These are phyloP conservation scores for Dendrobium chrysotoxum DNA, from an alignment of 106 monocot species.

Conservation along the genomic window DNA sequence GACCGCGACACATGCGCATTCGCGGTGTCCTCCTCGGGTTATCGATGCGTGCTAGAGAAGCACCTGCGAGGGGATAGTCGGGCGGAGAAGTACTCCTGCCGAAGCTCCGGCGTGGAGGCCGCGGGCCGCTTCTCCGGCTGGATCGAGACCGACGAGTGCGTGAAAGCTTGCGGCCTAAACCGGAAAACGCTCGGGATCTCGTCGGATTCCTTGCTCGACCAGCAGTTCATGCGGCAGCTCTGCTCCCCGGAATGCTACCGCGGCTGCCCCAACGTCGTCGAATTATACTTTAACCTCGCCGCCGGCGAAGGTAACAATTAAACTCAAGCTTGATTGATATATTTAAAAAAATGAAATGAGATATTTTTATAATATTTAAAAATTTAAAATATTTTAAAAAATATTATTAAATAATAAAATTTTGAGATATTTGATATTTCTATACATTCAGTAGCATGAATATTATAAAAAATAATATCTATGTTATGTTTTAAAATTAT, in stretches of 20 bases:
- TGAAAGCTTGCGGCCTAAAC: conserved; percentile 22
- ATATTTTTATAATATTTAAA: background rate
- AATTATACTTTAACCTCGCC: conserved; percentile 29
- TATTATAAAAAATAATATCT: too few species aligned
- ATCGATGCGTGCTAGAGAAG: conserved; percentile 47
- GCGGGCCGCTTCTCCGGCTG: background rate
- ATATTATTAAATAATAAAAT: too few species aligned
- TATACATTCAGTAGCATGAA: too few species aligned
- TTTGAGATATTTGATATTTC: too few species aligned
- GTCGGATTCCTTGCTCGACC: conserved; percentile 18
- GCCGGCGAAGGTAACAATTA: conserved; percentile 14
- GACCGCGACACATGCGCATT: conserved; percentile 24
- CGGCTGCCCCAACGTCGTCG: conserved; percentile 22
- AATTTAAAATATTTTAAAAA: too few species aligned
- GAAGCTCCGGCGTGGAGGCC: conserved; percentile 11
- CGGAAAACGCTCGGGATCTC: conserved; percentile 21
- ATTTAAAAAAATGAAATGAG: too few species aligned
- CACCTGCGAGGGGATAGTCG: background rate
- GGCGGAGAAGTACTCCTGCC: conserved; percentile 7
- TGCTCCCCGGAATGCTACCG: conserved; percentile 21
- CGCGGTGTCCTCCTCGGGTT: conserved; percentile 32
- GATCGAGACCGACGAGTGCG: conserved; percentile 31
- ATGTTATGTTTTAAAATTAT: too few species aligned
- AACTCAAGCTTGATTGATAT: too few species aligned
- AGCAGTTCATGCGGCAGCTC: conserved; percentile 11